Percentiles rank a stretch among this genome's conserved stretches.
Evolutionary conservation across 768 basidiomycete species (phyloP).

Genomic region (Suillus weaverae): DNA sequence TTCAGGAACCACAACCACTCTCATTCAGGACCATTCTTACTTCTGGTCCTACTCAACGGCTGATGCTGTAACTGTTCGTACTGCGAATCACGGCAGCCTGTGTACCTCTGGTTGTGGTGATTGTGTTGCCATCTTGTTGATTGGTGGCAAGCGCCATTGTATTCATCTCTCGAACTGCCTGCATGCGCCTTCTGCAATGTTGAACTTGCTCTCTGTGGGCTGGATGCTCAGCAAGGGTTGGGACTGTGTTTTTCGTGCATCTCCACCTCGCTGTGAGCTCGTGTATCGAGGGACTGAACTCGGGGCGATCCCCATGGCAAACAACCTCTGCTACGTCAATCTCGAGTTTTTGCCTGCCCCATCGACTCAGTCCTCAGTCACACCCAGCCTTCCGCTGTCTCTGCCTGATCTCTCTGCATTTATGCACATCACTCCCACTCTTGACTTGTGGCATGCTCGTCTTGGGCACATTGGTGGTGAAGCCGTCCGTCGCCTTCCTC

Average conservation of each 20-base stretch:
- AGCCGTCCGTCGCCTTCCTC: background rate
- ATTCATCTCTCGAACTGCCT: background rate
- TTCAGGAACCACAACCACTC: conserved; percentile 24
- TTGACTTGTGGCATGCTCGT: background rate
- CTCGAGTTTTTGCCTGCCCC: background rate
- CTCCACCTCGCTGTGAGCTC: background rate
- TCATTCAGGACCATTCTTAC: conserved; percentile 13
- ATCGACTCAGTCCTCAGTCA: no score
- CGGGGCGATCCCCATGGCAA: background rate
- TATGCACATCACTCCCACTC: background rate
- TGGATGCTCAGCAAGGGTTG: background rate
- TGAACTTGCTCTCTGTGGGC: background rate
- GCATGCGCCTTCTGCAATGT: background rate
- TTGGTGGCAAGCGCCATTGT: background rate
- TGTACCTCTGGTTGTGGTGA: background rate
- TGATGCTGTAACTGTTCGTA: conserved; percentile 11
- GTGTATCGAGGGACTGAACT: background rate
- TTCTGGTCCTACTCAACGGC: conserved; percentile 19
- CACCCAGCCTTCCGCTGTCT: no score
- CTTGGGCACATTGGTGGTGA: background rate
- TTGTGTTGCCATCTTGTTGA: background rate
- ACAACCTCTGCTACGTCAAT: background rate
- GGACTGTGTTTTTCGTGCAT: background rate
- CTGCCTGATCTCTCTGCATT: background rate
- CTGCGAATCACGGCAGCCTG: conserved; percentile 22